A percentile compares a stretch with the other conserved stretches of the same genome.
These are phyloP conservation scores for Metschnikowia cubensis DNA, from an alignment of 805 yeast genomes.

Conservation along the genomic window DNA sequence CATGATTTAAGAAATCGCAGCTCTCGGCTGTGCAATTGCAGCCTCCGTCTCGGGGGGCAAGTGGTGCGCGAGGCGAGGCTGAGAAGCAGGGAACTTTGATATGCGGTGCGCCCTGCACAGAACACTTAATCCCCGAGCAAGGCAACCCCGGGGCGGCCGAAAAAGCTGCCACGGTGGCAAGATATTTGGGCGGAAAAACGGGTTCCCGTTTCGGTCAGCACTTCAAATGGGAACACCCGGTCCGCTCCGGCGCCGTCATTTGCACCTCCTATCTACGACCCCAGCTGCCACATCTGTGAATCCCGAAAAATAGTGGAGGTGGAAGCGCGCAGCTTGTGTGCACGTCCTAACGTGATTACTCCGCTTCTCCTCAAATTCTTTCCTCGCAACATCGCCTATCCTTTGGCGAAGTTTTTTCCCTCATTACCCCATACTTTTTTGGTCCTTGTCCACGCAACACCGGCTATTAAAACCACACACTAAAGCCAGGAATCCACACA, in stretches of 20 bases:
- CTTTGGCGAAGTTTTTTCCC: constrained; percentile 17
- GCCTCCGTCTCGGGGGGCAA: neutral
- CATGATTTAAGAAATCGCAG: neutral
- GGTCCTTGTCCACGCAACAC: constrained; percentile 2
- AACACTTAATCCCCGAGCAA: neutral
- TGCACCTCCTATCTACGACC: neutral
- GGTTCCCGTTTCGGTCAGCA: too few relatives aligned
- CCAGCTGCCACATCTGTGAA: neutral
- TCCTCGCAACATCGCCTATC: constrained; percentile 14
- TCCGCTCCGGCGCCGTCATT: too few relatives aligned
- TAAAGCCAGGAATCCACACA: neutral
- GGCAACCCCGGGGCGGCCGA: neutral
- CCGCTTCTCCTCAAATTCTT: constrained; percentile 19
- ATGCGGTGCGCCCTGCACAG: constrained; percentile 1
- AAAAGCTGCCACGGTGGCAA: neutral
- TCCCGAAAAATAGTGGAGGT: neutral
- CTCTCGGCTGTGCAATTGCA: neutral
- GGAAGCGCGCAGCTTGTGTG: constrained; percentile 4
- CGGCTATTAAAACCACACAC: neutral
- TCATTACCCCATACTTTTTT: constrained; percentile 19
- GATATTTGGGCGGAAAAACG: too few relatives aligned
- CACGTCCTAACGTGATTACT: constrained; percentile 12
- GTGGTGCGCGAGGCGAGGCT: constrained; percentile 5
- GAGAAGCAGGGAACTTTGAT: neutral
- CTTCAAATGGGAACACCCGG: neutral